Evolutionary conservation across 352 stramenopile genomes (phyloP), one percentile per base, ranked within the genome.

Genomic region (Phytophthora chlamydospora): DNA sequence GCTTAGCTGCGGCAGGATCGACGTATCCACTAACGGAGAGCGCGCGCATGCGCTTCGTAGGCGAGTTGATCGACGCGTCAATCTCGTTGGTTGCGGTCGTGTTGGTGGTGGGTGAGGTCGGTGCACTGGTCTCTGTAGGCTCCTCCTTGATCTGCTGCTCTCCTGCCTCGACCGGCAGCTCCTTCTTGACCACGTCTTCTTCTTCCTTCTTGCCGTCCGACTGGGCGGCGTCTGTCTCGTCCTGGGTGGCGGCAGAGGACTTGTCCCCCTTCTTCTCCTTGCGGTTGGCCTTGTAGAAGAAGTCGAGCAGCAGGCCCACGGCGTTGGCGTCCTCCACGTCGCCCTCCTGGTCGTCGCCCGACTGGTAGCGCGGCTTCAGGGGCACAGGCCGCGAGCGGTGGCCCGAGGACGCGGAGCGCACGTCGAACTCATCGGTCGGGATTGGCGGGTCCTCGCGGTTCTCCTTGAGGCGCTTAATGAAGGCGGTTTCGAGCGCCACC

Each of bases 261-360:
- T 35, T 21, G 31, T 51, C 58, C 38, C 53, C 68, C 46, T 71
- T 65, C 46, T 75, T 76, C 31, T 88, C 78, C 46, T 85, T 85
- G 10, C 80, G 76, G 66, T 85, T 90, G 32, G 83, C 83, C 61
- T 89, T 93, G 72, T 93, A 89, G 54, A 90, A 90, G 45, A 93
- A 93, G 55, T 90, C 83, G 11, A 93, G 58, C 16, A 93, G 51
- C 44, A 93, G 50, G 0, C 83, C 83, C 12, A 93, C 83, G 8
- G 83, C 83, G 39, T 77, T 89, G 13, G 77, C 83, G 32, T 89
- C 83, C 27, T 90, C 80, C 8, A 75, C 70, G 11, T 78, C 76
- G 0, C 44, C 66, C 36, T 78, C 21, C 16, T 63, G 58, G 14
- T 58, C 64, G 13, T 68, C 63, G 10, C 57, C 65, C 3, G 49